Evolutionary conservation across 345 rosid species (phyloP).

Genomic region (Toxicodendron radicans): DNA sequence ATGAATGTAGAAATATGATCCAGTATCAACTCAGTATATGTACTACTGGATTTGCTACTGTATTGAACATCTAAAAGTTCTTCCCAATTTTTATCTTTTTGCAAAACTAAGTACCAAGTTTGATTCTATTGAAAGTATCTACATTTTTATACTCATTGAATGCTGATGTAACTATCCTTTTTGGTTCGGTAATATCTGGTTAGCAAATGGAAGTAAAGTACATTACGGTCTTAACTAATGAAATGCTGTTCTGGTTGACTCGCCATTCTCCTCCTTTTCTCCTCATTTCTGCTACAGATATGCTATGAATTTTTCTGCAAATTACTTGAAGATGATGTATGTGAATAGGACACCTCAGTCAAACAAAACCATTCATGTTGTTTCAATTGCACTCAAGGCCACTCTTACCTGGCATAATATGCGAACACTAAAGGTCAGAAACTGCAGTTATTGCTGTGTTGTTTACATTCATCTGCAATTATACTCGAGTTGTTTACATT

Average conservation of each 20-base stretch:
- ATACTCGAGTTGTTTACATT: background rate
- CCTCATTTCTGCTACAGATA: conserved; percentile 41
- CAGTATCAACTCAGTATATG: background rate
- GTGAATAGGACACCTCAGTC: conserved; percentile 77
- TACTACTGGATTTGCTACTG: background rate
- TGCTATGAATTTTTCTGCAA: conserved; percentile 77
- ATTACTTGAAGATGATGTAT: conserved; percentile 72
- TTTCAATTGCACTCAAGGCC: conserved; percentile 87
- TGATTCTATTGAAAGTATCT: background rate
- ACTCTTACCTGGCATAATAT: conserved; percentile 82
- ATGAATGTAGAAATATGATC: background rate
- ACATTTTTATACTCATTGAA: background rate
- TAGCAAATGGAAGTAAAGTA: background rate
- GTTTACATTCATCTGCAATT: too few species aligned
- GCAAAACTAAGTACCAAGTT: background rate
- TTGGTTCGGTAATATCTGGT: background rate
- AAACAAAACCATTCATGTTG: conserved; percentile 72
- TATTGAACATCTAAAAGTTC: background rate
- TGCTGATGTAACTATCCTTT: background rate
- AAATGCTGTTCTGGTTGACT: background rate
- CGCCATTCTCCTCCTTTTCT: background rate
- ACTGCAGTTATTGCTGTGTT: background rate
- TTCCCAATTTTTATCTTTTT: background rate
- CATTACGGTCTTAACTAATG: background rate
- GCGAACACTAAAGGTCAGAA: conserved; percentile 85